phyloP scores from a whole-genome alignment of 106 monocot species.

The Dendrobium officinale region DNA sequence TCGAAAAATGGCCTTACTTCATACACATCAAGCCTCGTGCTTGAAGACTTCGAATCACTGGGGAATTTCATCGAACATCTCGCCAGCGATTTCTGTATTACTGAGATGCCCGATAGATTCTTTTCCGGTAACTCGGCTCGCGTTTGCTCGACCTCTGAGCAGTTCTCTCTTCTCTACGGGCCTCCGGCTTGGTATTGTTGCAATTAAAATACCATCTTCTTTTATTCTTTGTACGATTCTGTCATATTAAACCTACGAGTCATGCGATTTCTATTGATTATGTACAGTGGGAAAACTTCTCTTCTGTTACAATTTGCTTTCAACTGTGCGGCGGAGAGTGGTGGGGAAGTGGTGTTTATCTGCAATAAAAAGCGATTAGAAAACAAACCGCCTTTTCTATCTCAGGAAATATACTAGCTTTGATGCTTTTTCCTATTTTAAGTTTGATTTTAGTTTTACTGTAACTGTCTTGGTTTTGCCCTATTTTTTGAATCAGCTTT shows the following conservation, averaged over 20 bases:
- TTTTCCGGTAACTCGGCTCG: conserved; percentile 14
- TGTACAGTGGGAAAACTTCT: conserved; percentile 81
- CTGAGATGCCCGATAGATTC: conserved; percentile 31
- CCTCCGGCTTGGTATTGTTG: conserved; percentile 48
- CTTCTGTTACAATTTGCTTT: conserved; percentile 91
- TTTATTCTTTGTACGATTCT: neutral
- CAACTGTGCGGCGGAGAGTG: conserved; percentile 48
- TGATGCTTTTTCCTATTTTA: neutral
- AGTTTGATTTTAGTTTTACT: neutral
- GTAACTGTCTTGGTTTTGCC: neutral
- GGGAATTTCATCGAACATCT: conserved; percentile 1
- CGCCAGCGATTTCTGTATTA: neutral
- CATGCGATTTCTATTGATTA: neutral
- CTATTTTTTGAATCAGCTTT: neutral
- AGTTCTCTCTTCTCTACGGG: conserved; percentile 59
- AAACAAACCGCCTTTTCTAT: conserved; percentile 71
- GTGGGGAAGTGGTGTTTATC: conserved; percentile 58
- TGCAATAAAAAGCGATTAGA: conserved; percentile 77
- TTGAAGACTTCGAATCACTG: neutral
- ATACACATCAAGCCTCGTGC: too few relatives aligned
- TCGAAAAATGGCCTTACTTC: too few relatives aligned
- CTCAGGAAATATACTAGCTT: conserved; percentile 35
- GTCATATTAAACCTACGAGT: neutral
- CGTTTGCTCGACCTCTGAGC: neutral
- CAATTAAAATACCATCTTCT: neutral